These are phyloP conservation scores for Candida nemodendra DNA, from an alignment of 805 yeast genomes.

Conservation along the genomic window DNA sequence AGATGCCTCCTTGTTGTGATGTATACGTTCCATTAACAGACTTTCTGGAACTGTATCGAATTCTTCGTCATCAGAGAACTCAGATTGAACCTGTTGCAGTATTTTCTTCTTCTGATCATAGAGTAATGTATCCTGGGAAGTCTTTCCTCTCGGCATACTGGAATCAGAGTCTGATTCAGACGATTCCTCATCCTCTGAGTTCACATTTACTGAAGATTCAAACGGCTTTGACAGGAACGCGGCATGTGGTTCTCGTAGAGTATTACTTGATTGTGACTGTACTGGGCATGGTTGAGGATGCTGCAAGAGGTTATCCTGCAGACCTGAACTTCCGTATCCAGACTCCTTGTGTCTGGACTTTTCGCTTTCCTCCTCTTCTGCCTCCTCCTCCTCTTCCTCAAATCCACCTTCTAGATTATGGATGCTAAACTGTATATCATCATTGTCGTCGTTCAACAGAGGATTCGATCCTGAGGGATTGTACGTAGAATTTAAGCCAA, in stretches of 20 bases:
- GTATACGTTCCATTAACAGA: conserved; percentile 23
- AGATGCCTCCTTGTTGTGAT: too few relatives aligned
- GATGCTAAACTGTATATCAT: conserved; percentile 24
- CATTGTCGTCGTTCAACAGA: conserved; percentile 29
- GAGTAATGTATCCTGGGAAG: conserved; percentile 7
- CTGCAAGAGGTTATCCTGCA: too few relatives aligned
- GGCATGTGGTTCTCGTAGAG: too few relatives aligned
- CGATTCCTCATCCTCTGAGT: conserved; percentile 27
- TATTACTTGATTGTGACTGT: too few relatives aligned
- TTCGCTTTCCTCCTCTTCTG: conserved; percentile 11
- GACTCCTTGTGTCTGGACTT: too few relatives aligned
- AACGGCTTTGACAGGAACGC: too few relatives aligned
- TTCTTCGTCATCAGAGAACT: conserved; percentile 27
- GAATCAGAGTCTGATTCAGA: conserved; percentile 16
- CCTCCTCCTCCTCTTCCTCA: conserved; percentile 21
- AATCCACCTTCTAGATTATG: conserved; percentile 21
- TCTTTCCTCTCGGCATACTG: background rate
- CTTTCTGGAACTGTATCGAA: conserved; percentile 30
- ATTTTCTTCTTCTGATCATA: conserved; percentile 20
- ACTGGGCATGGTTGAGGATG: too few relatives aligned
- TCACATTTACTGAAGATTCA: conserved; percentile 20
- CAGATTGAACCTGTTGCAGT: conserved; percentile 22
- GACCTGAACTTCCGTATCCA: too few relatives aligned
- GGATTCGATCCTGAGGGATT: conserved; percentile 28
- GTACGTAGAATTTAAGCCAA: conserved; percentile 44